These are phyloP conservation scores for Calonectria ilicicola DNA, from an alignment of 2,329 filamentous ascomycete genomes.

Conservation along the genomic window DNA sequence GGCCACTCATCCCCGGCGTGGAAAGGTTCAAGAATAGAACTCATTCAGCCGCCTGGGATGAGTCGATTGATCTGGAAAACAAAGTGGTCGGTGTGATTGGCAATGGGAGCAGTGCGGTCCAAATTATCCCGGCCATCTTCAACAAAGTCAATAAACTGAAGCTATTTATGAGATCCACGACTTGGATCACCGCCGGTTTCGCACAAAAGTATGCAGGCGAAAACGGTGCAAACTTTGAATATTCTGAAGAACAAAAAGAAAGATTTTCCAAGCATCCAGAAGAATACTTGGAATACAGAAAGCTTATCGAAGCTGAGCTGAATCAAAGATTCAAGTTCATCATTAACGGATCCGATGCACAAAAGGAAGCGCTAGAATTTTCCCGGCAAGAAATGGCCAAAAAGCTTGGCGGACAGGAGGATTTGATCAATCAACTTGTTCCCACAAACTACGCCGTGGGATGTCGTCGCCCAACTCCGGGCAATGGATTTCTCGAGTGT, in stretches of 20 bases:
- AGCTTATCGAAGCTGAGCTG: not conserved
- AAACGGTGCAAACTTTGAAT: not conserved
- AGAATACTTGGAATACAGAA: not conserved
- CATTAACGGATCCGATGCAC: not conserved
- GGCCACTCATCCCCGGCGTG: slow-evolving; percentile 64
- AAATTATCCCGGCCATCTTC: not conserved
- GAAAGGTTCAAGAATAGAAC: slow-evolving; percentile 61
- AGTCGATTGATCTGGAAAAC: not conserved
- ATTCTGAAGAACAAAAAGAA: not conserved
- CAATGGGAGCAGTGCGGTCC: not conserved
- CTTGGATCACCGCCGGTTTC: not conserved
- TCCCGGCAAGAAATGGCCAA: not conserved
- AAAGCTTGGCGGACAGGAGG: not conserved
- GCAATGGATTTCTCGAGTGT: not conserved
- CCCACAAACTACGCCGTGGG: not conserved
- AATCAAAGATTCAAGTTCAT: not conserved
- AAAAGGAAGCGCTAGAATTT: not conserved
- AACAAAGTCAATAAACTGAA: not conserved
- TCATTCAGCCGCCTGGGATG: slow-evolving; percentile 55
- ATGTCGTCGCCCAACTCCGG: not conserved
- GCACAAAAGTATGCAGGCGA: not conserved
- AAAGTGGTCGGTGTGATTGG: not conserved
- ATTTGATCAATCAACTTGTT: not conserved
- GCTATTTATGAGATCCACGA: not conserved
- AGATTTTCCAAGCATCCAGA: not conserved